These are phyloP conservation scores for Diplodia sapinea DNA, from an alignment of 2,329 filamentous ascomycete species.

Conservation along the genomic window DNA sequence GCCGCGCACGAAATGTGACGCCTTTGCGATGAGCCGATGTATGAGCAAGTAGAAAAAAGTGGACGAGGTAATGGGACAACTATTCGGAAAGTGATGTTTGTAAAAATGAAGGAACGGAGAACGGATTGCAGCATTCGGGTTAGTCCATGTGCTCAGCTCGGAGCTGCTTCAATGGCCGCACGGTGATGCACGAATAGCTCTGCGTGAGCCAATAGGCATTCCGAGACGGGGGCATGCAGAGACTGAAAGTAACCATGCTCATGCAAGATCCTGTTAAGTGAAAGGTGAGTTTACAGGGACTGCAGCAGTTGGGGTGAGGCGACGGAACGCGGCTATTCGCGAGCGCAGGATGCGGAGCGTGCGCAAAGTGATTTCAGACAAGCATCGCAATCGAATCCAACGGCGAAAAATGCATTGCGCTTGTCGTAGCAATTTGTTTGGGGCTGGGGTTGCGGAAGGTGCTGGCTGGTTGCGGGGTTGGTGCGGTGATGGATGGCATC, in stretches of 20 bases:
- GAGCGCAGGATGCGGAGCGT: slow-evolving; percentile 18
- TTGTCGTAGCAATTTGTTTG: neutral
- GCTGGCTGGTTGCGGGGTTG: slow-evolving; percentile 18
- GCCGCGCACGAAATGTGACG: neutral
- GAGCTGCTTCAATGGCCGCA: neutral
- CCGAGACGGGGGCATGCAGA: neutral
- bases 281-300: neutral
- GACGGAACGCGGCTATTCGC: slow-evolving; percentile 10
- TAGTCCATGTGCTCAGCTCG: neutral
- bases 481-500: slow-evolving; percentile 29
- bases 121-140: neutral
- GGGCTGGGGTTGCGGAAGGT: neutral
- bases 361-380: neutral
- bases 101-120: neutral
- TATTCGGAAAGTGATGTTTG: neutral
- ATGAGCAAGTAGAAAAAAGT: neutral
- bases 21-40: neutral
- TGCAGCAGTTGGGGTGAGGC: slow-evolving; percentile 8
- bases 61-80: neutral
- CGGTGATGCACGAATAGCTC: neutral
- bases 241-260: neutral
- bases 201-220: neutral
- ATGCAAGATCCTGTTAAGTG: neutral
- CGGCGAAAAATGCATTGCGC: neutral
- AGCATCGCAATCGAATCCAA: neutral